Base-by-base conservation (phyloP, 2,329 filamentous ascomycete species). In the Whalleya microplaca region DNA sequence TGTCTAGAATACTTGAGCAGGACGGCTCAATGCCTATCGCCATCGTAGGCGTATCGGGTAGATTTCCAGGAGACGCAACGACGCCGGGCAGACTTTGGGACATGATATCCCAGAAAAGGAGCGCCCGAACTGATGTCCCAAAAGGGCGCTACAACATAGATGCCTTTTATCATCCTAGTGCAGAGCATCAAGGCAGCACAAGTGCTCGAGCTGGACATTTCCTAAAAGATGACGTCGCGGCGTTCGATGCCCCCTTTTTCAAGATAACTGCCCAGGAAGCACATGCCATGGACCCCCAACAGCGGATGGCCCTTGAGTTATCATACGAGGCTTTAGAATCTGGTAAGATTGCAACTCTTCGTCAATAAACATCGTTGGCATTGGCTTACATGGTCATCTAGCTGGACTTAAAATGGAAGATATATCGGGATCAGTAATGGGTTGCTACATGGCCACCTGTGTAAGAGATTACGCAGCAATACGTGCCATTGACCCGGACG, bases 211-310 rank as follows among this genome's bases (percentile, higher is more conserved):
- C 65, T 21, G 69, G 66, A 8, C 66, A 71, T 55, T 71, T 71
- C 51, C 51, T 71, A 4, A 55, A 63, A 18, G 62, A 67, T 16
- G 66, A 71, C 52, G 54, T 68, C 37, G 66, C 61, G 4, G 58
- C 62, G 5, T 71, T 70, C 45, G 69, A 71, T 50, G 64, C 68
- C 48, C 65, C 63, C 23, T 70, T 70, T 44, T 70, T 69, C 51
- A 68, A 66, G 55, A 65, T 68, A 50, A 65, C 67, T 14, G 64
- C 64, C 6, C 65, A 71, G 42, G 65, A 65, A 48, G 67, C 68
- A 40, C 65, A 67, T 23, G 69, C 70, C 8, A 72, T 74, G 67
- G 72, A 74, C 48, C 68, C 71, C 10, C 66, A 70, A 51, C 64
- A 71, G 41, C 62, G 72, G 52, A 60, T 70, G 49, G 56, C 68